These are phyloP conservation scores for Globisporangium spinosum DNA, from an alignment of 352 stramenopile genomes.

Conservation along the genomic window DNA sequence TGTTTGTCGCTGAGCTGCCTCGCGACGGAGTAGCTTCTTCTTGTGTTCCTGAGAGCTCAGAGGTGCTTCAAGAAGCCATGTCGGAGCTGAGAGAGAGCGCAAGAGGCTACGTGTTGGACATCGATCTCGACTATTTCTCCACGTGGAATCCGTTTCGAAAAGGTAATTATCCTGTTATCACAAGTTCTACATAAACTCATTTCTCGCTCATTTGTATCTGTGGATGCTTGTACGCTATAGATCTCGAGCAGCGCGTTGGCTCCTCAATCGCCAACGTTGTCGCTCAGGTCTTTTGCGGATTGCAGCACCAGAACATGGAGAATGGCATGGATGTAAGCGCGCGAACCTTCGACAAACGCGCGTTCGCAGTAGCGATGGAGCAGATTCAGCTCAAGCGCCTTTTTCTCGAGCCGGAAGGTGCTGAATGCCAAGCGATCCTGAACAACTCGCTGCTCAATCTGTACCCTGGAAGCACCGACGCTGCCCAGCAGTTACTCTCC, in stretches of 20 bases:
- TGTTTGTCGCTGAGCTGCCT: constrained; percentile 33
- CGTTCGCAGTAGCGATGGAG: constrained; percentile 37
- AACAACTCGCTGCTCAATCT: constrained; percentile 19
- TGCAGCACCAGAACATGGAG: constrained; percentile 31
- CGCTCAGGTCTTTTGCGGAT: constrained; percentile 34
- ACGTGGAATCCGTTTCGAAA: constrained; percentile 83
- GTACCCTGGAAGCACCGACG: constrained; percentile 24
- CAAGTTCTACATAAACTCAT: neutral
- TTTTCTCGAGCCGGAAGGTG: constrained; percentile 3
- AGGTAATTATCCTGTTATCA: constrained; percentile 23
- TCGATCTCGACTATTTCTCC: constrained; percentile 90
- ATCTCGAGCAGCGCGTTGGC: constrained; percentile 39
- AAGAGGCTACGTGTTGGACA: constrained; percentile 69
- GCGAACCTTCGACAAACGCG: constrained; percentile 25
- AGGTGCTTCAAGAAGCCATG: constrained; percentile 19
- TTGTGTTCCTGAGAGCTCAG: neutral
- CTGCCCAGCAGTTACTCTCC: constrained; percentile 15
- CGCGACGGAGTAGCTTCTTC: neutral
- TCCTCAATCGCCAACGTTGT: constrained; percentile 23
- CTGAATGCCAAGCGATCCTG: constrained; percentile 8
- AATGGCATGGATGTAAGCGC: constrained; percentile 24
- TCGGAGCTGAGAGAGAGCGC: constrained; percentile 20
- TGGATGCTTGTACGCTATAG: constrained; percentile 8
- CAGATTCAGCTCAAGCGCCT: constrained; percentile 24
- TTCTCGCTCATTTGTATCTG: neutral